A percentile compares a stretch with the other conserved stretches of the same genome.
Conservation (phyloP, 805 yeast genomes). For the Yamadazyma insecticola region DNA sequence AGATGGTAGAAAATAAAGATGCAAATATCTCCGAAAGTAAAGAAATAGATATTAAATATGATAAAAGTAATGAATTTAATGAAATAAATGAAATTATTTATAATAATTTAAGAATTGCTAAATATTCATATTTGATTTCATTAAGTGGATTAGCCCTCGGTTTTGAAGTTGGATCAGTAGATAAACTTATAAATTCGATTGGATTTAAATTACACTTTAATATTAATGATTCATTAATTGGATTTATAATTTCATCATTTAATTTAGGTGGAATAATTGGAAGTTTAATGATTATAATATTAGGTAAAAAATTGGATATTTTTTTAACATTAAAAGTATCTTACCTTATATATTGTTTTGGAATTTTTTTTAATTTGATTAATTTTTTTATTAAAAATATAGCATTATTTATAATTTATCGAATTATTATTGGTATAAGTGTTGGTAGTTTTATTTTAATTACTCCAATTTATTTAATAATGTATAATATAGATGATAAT, state of each 20-base stretch:
- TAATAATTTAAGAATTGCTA: slow-evolving; percentile 4
- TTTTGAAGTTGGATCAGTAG: slow-evolving; percentile 13
- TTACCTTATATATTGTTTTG: slow-evolving; percentile 14
- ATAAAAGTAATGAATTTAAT: no score
- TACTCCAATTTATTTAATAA: slow-evolving; percentile 20
- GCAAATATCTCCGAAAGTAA: no score
- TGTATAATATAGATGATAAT: slow-evolving; percentile 11
- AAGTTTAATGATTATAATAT: slow-evolving; percentile 13
- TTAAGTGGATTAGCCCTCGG: slow-evolving; percentile 8
- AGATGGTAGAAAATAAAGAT: no score
- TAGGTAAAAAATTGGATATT: slow-evolving; percentile 10
- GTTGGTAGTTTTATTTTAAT: slow-evolving; percentile 21
- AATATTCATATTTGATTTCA: slow-evolving; percentile 5
- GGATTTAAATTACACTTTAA: slow-evolving; percentile 1
- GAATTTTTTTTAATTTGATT: slow-evolving; percentile 10
- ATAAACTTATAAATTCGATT: slow-evolving; percentile 3
- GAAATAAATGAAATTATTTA: no score
- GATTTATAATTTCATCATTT: slow-evolving; percentile 12
- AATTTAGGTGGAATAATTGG: slow-evolving; percentile 19
- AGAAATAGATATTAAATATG: no score
- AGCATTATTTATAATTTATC: slow-evolving; percentile 9
- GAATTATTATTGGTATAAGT: slow-evolving; percentile 18
- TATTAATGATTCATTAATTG: slow-evolving; percentile 1
- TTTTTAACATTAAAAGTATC: slow-evolving; percentile 10
- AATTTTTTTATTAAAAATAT: slow-evolving; percentile 2